Evolutionary conservation across 148 eudicot species (phyloP).

Genomic region (Euryodendron excelsum): DNA sequence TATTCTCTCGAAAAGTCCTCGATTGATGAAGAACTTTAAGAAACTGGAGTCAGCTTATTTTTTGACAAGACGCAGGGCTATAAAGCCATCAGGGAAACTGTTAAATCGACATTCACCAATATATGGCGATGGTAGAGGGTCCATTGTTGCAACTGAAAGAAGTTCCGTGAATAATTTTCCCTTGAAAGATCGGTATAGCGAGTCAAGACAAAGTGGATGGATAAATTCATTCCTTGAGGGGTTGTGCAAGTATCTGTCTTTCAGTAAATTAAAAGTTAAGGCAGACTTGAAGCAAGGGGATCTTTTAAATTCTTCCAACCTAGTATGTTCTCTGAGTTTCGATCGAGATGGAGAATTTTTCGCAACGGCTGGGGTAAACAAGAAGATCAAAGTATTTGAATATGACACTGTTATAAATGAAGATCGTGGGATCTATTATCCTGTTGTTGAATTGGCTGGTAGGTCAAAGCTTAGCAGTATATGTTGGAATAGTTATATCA

Average conservation of each 20-base stretch:
- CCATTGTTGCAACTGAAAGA: constrained; percentile 56
- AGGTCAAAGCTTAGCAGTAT: constrained; percentile 89
- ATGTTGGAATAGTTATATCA: constrained; percentile 96
- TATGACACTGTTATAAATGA: constrained; percentile 62
- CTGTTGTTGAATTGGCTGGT: constrained; percentile 83
- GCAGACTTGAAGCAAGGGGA: constrained; percentile 96
- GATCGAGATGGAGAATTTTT: constrained; percentile 95
- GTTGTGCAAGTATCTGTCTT: constrained; percentile 78
- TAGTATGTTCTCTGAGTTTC: constrained; percentile 84
- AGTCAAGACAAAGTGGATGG: constrained; percentile 63
- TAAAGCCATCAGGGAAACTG: constrained; percentile 45
- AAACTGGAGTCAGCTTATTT: constrained; percentile 88
- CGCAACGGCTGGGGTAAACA: constrained; percentile 97
- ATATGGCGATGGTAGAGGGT: constrained; percentile 70
- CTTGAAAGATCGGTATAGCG: constrained; percentile 36
- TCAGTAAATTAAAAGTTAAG: constrained; percentile 65
- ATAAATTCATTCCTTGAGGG: constrained; percentile 84
- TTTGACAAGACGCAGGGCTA: constrained; percentile 59
- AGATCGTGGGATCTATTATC: constrained; percentile 87
- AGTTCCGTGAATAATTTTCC: constrained; percentile 52
- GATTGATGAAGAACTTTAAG: constrained; percentile 77
- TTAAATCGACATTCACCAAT: constrained; percentile 42
- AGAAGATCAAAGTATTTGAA: constrained; percentile 92
- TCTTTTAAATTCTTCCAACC: constrained; percentile 83
- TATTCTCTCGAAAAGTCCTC: constrained; percentile 50